Evolutionary conservation across 2,329 filamentous ascomycete genomes (phyloP).

Genomic region (Domatiomyces globalis): DNA sequence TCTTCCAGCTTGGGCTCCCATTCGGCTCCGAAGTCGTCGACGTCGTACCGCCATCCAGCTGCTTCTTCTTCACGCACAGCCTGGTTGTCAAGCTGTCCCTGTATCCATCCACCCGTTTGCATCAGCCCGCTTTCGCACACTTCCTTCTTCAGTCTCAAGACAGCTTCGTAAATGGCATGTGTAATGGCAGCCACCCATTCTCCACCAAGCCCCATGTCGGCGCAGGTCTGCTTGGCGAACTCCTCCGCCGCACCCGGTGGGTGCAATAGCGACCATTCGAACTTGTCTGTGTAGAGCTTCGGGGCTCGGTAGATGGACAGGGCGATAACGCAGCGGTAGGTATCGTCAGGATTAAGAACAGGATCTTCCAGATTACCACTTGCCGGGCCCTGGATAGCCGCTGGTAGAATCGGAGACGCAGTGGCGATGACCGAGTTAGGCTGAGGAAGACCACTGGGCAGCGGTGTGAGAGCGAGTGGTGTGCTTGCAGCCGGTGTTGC

Average conservation of each 20-base stretch:
- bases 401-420: constrained; percentile 45
- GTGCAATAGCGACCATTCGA: constrained; percentile 91
- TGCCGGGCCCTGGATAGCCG: neutral
- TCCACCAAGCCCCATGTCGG: constrained; percentile 72
- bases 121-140: constrained; percentile 83
- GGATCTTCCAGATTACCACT: constrained; percentile 36
- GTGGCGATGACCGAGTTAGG: constrained; percentile 48
- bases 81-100: constrained; percentile 74
- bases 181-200: constrained; percentile 94
- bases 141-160: constrained; percentile 85
- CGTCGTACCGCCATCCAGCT: constrained; percentile 90
- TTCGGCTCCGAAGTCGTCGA: constrained; percentile 69
- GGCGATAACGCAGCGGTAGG: constrained; percentile 82
- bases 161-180: constrained; percentile 92
- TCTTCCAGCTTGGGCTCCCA: constrained; percentile 74
- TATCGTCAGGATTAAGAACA: constrained; percentile 78
- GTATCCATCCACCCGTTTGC: constrained; percentile 44
- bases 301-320: constrained; percentile 86
- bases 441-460: constrained; percentile 29
- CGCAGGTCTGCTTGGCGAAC: constrained; percentile 84
- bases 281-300: constrained; percentile 87
- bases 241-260: constrained; percentile 81
- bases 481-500: constrained; percentile 14
- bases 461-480: constrained; percentile 33
- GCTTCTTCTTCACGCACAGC: constrained; percentile 61